A percentile compares a stretch with the other conserved stretches of the same genome.
These are phyloP conservation scores for Capsicum baccatum DNA, from an alignment of 257 asterid species.

Conservation along the genomic window DNA sequence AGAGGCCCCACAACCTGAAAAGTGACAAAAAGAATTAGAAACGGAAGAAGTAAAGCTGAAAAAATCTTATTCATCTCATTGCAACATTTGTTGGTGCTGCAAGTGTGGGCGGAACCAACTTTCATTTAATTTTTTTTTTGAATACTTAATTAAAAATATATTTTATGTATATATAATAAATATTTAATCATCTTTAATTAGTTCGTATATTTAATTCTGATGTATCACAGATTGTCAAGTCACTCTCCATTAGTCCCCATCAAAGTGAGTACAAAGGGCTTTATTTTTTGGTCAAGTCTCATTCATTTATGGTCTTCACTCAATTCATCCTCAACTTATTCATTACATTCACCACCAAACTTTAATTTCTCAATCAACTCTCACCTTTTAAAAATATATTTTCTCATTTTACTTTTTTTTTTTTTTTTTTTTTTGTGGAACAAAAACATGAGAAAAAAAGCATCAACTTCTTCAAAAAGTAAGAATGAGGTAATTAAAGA, in stretches of 20 bases:
- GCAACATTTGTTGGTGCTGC: not conserved
- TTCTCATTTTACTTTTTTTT: not conserved
- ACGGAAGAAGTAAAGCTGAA: not conserved
- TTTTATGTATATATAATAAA: too few relatives aligned
- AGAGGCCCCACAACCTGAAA: too few relatives aligned
- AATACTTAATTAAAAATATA: too few relatives aligned
- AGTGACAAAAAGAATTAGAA: not conserved
- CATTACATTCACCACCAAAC: conserved; percentile 33
- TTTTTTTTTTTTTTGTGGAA: not conserved
- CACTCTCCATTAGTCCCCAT: conserved; percentile 36
- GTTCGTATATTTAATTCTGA: too few relatives aligned
- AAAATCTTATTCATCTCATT: too few relatives aligned
- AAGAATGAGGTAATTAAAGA: conserved; percentile 19
- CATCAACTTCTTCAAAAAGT: conserved; percentile 35
- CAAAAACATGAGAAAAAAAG: conserved; percentile 33
- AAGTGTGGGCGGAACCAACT: not conserved
- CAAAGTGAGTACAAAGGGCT: conserved; percentile 20
- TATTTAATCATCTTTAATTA: too few relatives aligned
- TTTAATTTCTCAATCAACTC: conserved; percentile 32
- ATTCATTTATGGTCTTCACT: conserved; percentile 34
- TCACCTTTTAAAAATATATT: conserved; percentile 1
- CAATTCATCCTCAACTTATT: conserved; percentile 31
- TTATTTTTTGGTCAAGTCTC: not conserved
- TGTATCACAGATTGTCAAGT: conserved; percentile 6
- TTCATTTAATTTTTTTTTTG: too few relatives aligned